Percentiles rank a stretch among this genome's conserved stretches.
Evolutionary conservation across 75 land plant genomes (phyloP).

Genomic region (Isoetes taiwanensis): DNA sequence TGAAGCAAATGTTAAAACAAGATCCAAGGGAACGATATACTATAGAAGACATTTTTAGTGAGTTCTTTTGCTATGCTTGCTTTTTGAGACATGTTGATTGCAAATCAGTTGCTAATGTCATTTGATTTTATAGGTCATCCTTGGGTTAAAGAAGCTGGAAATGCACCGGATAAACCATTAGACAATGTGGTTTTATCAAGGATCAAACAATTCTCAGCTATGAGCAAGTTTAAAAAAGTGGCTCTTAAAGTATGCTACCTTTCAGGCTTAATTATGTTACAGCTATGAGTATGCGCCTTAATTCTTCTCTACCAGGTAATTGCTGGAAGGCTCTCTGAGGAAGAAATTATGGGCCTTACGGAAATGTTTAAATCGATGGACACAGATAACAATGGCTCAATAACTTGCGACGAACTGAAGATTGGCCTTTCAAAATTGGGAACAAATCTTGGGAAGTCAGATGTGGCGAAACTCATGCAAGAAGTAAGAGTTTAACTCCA

Average conservation of each 20-base stretch:
- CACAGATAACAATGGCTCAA: slow-evolving; percentile 49
- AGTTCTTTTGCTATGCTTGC: no score
- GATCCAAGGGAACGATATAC: slow-evolving; percentile 48
- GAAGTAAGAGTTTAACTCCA: no score
- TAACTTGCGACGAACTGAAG: slow-evolving; percentile 46
- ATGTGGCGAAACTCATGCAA: slow-evolving; percentile 57
- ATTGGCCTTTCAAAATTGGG: slow-evolving; percentile 57
- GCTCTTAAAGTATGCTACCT: slow-evolving; percentile 83
- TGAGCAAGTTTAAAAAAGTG: slow-evolving; percentile 93
- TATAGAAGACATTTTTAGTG: slow-evolving; percentile 65
- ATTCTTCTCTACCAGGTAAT: no score
- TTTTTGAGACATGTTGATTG: no score
- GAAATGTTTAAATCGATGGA: slow-evolving; percentile 69
- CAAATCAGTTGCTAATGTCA: no score
- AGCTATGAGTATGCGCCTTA: no score
- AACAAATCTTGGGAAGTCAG: slow-evolving; percentile 48
- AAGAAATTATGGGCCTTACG: slow-evolving; percentile 52
- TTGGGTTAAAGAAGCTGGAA: slow-evolving; percentile 82
- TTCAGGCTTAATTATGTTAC: no score
- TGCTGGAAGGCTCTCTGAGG: slow-evolving; percentile 57
- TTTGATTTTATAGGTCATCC: slow-evolving; percentile 68
- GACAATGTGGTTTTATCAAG: slow-evolving; percentile 71
- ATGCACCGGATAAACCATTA: slow-evolving; percentile 80
- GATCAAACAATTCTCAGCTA: slow-evolving; percentile 95
- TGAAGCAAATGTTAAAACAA: slow-evolving; percentile 49